Evolutionary conservation across 352 stramenopile genomes (phyloP), one percentile per base, ranked within the genome.

Genomic region (Pythium phragmiticola): DNA sequence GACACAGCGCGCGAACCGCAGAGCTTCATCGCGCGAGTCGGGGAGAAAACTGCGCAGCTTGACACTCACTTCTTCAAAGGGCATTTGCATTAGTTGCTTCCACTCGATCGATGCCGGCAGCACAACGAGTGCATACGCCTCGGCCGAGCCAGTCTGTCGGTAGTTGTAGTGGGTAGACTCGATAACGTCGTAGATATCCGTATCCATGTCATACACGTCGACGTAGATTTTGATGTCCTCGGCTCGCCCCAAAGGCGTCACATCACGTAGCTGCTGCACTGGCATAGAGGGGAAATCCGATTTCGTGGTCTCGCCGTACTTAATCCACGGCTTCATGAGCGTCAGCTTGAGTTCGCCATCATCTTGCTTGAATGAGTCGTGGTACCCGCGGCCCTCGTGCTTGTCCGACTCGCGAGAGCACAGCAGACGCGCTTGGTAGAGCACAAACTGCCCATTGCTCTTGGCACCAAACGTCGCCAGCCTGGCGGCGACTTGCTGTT

Each of bases 141-240:
- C 13, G 45, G n/a, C n/a, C 45, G 23, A 16, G 21, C n/a, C 19
- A 12, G 19, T 17, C 45, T 33, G 7, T 7, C 42, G 42, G 19
- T 26, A 47, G 42, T 47, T 47, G 14, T 21, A 26, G 45, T 34
- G 21, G 19, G 7, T 51, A 11, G 11, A 33, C 45, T 33, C 45
- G 21, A 34, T 11, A 2, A 28, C 11, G 6, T 51, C 45, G 19
- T 51, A 33, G n/a, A 33, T 21, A 12, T n/a, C n/a, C 21, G 2
- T 26, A 16, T 51, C 45, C 45, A 51, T 34, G 45, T 51, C 45
- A 16, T 47, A 47, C 13, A 47, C 42, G 6, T 47, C 42, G 42
- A 47, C 42, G 16, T 47, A 47, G 16, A 47, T 12, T 16, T 47
- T 21, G 16, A 47, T 7, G 19, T 47, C 42, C 7, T 47, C 42